Evolutionary conservation across 1,284 basidiomycete genomes (phyloP), one percentile per base, ranked within the genome.

Genomic region (Irpex rosettiformis): DNA sequence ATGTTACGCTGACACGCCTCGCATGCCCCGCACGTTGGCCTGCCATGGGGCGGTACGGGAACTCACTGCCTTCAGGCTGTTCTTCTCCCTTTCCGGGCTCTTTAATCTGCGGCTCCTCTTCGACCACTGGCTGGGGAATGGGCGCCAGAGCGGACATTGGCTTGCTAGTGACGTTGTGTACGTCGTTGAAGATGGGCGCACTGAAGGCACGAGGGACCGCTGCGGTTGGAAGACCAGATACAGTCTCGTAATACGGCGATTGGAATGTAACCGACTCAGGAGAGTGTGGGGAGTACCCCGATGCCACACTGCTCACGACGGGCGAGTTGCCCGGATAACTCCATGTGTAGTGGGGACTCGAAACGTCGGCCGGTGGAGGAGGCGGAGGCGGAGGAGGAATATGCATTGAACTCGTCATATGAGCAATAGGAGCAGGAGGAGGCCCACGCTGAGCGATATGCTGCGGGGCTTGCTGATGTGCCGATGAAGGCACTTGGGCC

Each of bases 1-100:
- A 57, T 21, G 66, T 56, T 30, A 70, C 69, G 61, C 69, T 72
- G 49, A 70, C 58, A 4, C 70, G 67, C 18, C 66, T 64, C 33
- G 68, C 65, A 55, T 70, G 69, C 52, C 70, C 67, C 43, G 53
- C 60, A 45, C 62, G 61, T 61, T 66, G 67, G 28, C 60, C 37
- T 63, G 61, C 57, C 40, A 63, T 62, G 16, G 68, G 64, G 21
- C 61, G 60, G 54, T 70, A 70, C 29, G 70, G 70, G 54, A 72
- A 66, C 45, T 67, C 66, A 24, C 62, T 60, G 25, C 27, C 40
- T 16, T 40, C 25, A 21, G 24, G 22, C 37, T 18, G 16, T 18
- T 30, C 6, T 21, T 61, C 52, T n/a, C 45, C 42, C 33, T 62
- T 58, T 52, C 58, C 48, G 21, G 62, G 56, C 18, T 43, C 61